Evolutionary conservation across 768 basidiomycete species (phyloP).

Genomic region (Gymnopilus junonius): DNA sequence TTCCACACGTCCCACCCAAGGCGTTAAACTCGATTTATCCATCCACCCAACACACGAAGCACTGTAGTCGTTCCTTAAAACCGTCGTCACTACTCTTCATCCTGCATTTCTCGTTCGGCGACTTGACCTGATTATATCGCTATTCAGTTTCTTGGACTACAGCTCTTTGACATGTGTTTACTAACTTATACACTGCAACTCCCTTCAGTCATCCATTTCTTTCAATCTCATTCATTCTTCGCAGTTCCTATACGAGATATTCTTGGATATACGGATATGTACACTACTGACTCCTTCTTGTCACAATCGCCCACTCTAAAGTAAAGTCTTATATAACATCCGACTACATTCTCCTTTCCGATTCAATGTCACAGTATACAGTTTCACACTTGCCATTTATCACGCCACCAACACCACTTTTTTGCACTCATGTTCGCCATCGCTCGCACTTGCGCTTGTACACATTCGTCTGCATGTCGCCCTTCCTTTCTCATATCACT

Average conservation of each 20-base stretch:
- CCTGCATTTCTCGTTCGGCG: not conserved
- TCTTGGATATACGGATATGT: not conserved
- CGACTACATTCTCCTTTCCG: not conserved
- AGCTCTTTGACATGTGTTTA: not conserved
- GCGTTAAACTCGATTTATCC: not conserved
- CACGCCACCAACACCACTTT: not conserved
- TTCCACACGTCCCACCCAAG: not conserved
- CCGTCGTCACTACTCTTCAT: not conserved
- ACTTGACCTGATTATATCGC: not conserved
- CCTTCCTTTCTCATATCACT: not conserved
- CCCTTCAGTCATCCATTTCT: not conserved
- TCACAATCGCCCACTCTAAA: not conserved
- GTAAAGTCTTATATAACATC: not conserved
- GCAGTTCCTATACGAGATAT: not conserved
- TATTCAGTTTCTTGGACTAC: not conserved
- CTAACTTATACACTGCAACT: not conserved
- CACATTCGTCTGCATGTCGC: not conserved
- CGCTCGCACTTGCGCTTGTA: not conserved
- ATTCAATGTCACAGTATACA: not conserved
- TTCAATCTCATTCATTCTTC: not conserved
- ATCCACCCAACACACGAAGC: not conserved
- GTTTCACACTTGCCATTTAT: not conserved
- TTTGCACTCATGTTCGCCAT: not conserved
- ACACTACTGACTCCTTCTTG: not conserved
- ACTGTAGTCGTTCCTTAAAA: not conserved